Conservation (phyloP, 192 early-diverging fungal genomes). For the Podila verticillata region DNA sequence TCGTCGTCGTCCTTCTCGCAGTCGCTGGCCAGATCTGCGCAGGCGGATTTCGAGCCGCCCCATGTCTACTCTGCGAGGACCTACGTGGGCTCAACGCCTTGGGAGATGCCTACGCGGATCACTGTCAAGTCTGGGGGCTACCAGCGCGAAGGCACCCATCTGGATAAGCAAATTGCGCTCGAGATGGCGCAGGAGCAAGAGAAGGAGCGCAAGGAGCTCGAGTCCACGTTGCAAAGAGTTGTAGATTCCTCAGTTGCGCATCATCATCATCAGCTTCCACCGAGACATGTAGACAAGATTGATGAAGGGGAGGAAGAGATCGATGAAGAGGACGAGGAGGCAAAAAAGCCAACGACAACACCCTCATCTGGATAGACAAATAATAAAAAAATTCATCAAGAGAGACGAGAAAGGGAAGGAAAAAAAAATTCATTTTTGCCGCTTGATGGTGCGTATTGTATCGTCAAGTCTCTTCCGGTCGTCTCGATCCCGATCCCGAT, state of each 20-base stretch:
- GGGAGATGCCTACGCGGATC: slow-evolving; percentile 49
- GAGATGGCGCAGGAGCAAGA: slow-evolving; percentile 49
- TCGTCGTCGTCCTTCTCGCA: not conserved
- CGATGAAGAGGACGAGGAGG: slow-evolving; percentile 14
- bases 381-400: too few species aligned
- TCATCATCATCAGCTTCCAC: not conserved
- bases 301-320: slow-evolving; percentile 16
- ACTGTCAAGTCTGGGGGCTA: slow-evolving; percentile 37
- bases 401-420: not conserved
- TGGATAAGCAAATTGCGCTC: slow-evolving; percentile 38
- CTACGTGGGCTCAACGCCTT: slow-evolving; percentile 42
- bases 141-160: slow-evolving; percentile 35
- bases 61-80: slow-evolving; percentile 46
- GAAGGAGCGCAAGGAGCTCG: slow-evolving; percentile 12
- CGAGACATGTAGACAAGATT: slow-evolving; percentile 12
- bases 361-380: too few species aligned
- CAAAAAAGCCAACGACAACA: not conserved
- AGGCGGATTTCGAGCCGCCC: slow-evolving; percentile 39
- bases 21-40: not conserved
- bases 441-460: slow-evolving; percentile 3
- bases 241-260: not conserved
- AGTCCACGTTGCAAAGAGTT: not conserved
- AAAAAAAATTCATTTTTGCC: slow-evolving; percentile 1
- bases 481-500: slow-evolving; percentile 6
- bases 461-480: slow-evolving; percentile 8